Base-by-base conservation (phyloP, 768 basidiomycete species). In the Lactifluus volemus region DNA sequence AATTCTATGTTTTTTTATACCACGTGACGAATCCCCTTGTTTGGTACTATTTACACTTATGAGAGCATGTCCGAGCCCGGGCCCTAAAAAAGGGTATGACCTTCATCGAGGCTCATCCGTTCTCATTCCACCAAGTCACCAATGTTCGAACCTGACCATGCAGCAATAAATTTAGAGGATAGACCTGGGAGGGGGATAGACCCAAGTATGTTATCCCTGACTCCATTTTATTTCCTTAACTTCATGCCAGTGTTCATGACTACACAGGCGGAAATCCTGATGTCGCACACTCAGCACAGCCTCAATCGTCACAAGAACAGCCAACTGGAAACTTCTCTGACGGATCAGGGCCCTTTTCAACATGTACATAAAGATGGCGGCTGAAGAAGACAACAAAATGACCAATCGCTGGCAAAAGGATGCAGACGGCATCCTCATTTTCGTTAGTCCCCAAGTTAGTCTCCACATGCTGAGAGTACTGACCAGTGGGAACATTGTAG, bases 371-470 rank as follows among this genome's bases (percentile, higher is more conserved):
- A 55, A 47, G 14, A 48, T 61, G 30, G 55, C 59, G 8, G 19
- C 53, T 14, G 44, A 55, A 39, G 54, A 64, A 12, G 63, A 66
- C 55, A 50, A 49, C 8, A 44, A n/a, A 48, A 19, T 65, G 48
- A 25, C 34, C 7, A 64, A 65, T 9, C 39, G 64, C 9, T 65
- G 51, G 42, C 55, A 60, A 42, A 51, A 17, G 21, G 57, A 60
- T 41, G 54, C 62, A 29, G 64, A 65, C 32, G 64, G 59, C 3
- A 65, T 57, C 53, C 55, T 66, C 3, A 42, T 66, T 21, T 66
- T 66, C 19, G 65, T 66, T 36, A 47, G 65, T 44, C 5, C n/a
- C 32, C 38, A 3, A n/a, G 34, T 29, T 12, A 49, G 14, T 1
- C 7, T 39, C 44, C 17, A 12, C 3, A 9, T 7, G 2, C 29